These are phyloP conservation scores for Hemisphaericaspora lyxosophila DNA, from an alignment of 1,139 yeast genomes.

Conservation along the genomic window DNA sequence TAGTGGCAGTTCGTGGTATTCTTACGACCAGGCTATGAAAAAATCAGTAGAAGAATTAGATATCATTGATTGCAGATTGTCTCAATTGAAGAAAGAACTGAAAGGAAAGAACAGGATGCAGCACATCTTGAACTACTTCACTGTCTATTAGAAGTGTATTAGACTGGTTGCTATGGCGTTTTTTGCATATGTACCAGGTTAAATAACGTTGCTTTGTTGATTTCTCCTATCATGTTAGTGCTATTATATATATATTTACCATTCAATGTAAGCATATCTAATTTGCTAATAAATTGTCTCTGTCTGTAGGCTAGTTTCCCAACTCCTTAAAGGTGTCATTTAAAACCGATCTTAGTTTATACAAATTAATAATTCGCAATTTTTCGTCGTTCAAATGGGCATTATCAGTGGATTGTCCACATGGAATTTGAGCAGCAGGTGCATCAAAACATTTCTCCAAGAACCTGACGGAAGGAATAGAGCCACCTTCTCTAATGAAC, in stretches of 20 bases:
- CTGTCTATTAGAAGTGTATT: too few relatives aligned
- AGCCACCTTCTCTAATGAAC: conserved; percentile 92
- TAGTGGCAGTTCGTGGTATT: background rate
- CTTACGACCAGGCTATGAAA: background rate
- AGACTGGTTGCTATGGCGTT: too few relatives aligned
- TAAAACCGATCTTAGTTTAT: conserved; percentile 69
- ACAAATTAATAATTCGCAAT: conserved; percentile 72
- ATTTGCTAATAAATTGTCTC: too few relatives aligned
- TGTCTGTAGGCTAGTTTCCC: conserved; percentile 22
- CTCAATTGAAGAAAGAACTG: too few relatives aligned
- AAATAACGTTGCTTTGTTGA: too few relatives aligned
- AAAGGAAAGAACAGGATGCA: too few relatives aligned
- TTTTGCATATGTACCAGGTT: too few relatives aligned
- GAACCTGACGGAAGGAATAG: conserved; percentile 86
- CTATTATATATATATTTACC: too few relatives aligned
- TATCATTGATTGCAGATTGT: background rate
- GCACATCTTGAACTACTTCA: too few relatives aligned
- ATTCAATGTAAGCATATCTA: too few relatives aligned
- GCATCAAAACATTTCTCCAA: conserved; percentile 81
- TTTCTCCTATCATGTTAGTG: too few relatives aligned
- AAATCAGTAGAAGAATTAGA: background rate
- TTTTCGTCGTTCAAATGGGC: conserved; percentile 92
- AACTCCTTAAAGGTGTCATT: conserved; percentile 50
- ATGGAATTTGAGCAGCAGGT: conserved; percentile 92
- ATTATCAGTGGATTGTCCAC: conserved; percentile 93